Evolutionary conservation across 2,329 filamentous ascomycete genomes (phyloP), one percentile per base, ranked within the genome.

Genomic region (Aspergillus transmontanensis): DNA sequence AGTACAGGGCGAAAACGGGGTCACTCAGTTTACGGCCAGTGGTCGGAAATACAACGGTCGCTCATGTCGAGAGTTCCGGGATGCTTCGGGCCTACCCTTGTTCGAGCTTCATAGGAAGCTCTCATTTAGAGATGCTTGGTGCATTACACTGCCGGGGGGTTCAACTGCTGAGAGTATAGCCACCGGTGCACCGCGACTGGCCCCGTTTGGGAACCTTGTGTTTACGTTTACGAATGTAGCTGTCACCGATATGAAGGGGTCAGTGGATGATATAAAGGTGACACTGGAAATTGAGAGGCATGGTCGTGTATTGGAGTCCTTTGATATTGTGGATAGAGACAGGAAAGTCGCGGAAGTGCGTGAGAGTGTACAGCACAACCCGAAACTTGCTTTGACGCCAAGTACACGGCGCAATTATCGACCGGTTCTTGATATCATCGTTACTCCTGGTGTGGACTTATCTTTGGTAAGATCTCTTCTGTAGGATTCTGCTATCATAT

Each of bases 41-140:
- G 71, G 72, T 41, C 65, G 70, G 56, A 73, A 72, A 59, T 71
- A 66, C 46, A 66, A 62, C 26, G 59, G 68, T 55, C 63, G 69
- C 23, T 61, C 65, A 0, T 71, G 67, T 59, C 68, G 71, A 0
- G 72, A 73, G 39, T 69, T 73, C 43, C 69, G 70, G 10, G 72
- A 73, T 60, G 57, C 59, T 2, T 69, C 71, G 9, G 72, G 71
- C 1, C 57, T 74, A 4, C 71, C 72, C 26, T 60, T 72, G 3
- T 74, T 73, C 32, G 71, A 74, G 32, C 64, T 74, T 1, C 68
- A 72, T 48, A 58, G 59, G 3, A 67, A 63, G n/a, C 26, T 61
- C 1, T 59, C 50, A 1, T n/a, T 64, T 12, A 58, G 54, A 6
- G 66, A 57, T 58, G 50, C 55, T n/a, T 68, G 67, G 65, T 30